Evolutionary conservation across 2,329 filamentous ascomycete species (phyloP), one percentile per base, ranked within the genome.

Genomic region (Sclerotinia trifoliorum): DNA sequence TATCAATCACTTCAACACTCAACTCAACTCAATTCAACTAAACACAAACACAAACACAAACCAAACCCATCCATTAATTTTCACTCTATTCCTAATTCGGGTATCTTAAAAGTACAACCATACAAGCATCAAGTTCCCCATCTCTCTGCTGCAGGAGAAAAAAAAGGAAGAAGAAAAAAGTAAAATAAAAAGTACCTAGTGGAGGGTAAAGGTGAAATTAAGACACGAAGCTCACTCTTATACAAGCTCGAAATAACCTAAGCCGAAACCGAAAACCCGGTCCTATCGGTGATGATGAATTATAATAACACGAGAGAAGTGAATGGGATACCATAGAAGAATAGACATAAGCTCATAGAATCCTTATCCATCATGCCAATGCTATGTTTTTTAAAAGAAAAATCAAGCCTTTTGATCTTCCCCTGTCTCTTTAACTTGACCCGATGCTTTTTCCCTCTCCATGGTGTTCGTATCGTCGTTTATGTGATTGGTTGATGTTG

Each of bases 261-360:
- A 35, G 6, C 35, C 35, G 0, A 13, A 13, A 39, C 2, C 35
- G 0, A 13, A 13, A 39, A 2, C 13, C 39, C 13, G 13, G 15
- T 15, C 39, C 39, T 42, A 15, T 42, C 39, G 39, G 39, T 35
- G 35, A 35, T 42, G 39, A 42, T 42, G 39, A 42, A 42, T 42
- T 42, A 42, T 42, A 42, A 42, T 42, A 42, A 42, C 39, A 42
- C 11, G 39, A 15, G 39, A 42, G 39, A 42, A 42, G 39, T 42
- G 39, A 42, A 42, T 42, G 32, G n/a, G 35, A 10, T 15, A 11
- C 48, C 26, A 39, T 51, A 49, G 26, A 51, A 62, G 49, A 62
- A 62, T 35, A 39, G 17, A 62, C 58, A 62, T 62, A 24, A 62
- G 58, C 46, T 62, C 58, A 62, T 62, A 24, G 58, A 62, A 39